These are phyloP conservation scores for Pichia occidentalis DNA, from an alignment of 805 yeast genomes.

Conservation along the genomic window DNA sequence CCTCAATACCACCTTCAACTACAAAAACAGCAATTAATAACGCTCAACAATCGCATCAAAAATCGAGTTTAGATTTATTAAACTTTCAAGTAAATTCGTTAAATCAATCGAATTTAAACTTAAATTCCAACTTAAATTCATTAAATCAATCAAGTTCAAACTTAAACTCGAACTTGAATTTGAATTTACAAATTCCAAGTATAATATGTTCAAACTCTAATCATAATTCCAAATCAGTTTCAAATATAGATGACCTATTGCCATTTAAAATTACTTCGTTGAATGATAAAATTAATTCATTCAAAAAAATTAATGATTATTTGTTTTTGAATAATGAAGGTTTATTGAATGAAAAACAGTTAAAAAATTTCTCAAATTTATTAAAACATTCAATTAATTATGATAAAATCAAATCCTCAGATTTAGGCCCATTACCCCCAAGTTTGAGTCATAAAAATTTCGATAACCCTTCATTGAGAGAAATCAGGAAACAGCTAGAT, in stretches of 20 bases:
- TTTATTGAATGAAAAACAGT: constrained; percentile 3
- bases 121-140: background rate
- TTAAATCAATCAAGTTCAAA: constrained; percentile 6
- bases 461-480: constrained; percentile 85
- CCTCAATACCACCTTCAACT: background rate
- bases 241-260: constrained; percentile 6
- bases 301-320: constrained; percentile 13
- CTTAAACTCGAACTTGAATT: constrained; percentile 3
- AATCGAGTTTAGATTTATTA: background rate
- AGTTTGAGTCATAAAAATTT: constrained; percentile 61
- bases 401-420: constrained; percentile 38
- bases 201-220: background rate
- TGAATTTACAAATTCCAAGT: constrained; percentile 7
- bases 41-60: background rate
- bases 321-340: constrained; percentile 2
- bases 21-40: too few relatives aligned
- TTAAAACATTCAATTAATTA: constrained; percentile 39
- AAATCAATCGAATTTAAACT: background rate
- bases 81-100: background rate
- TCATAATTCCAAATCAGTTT: background rate
- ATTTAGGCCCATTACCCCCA: constrained; percentile 73
- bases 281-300: constrained; percentile 19
- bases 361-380: constrained; percentile 37
- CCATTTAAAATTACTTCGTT: constrained; percentile 16
- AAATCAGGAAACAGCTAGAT: constrained; percentile 71